These are phyloP conservation scores for Calonectria ilicicola DNA, from an alignment of 2,329 filamentous ascomycete species.

Conservation along the genomic window DNA sequence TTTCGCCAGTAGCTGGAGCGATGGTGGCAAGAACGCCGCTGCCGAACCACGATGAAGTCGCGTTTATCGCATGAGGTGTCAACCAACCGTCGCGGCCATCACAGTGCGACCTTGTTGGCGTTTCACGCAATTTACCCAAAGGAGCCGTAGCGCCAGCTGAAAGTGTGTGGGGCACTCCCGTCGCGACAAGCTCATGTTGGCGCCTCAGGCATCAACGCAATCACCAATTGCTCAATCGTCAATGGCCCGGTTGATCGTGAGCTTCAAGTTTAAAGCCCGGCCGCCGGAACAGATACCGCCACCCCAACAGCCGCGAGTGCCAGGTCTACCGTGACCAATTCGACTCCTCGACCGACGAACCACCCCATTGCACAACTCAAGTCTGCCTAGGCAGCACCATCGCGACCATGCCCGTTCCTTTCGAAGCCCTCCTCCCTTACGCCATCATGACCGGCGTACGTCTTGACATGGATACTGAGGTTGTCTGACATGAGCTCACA, in stretches of 20 bases:
- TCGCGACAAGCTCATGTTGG: not conserved
- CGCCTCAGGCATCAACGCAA: conserved; percentile 42
- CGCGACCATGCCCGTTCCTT: conserved; percentile 69
- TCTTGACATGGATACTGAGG: conserved; percentile 26
- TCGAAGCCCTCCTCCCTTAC: conserved; percentile 74
- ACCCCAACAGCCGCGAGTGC: conserved; percentile 31
- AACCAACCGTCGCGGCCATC: conserved; percentile 40
- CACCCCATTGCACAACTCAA: conserved; percentile 27
- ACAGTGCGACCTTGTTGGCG: conserved; percentile 38
- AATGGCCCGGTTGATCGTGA: conserved; percentile 42
- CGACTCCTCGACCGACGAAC: conserved; percentile 23
- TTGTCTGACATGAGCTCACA: conserved; percentile 38
- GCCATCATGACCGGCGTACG: conserved; percentile 73
- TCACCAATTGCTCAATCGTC: conserved; percentile 44
- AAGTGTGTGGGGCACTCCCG: conserved; percentile 30
- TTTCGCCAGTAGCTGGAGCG: conserved; percentile 14
- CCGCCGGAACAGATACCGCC: conserved; percentile 33
- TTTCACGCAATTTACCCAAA: not conserved
- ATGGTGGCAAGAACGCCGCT: conserved; percentile 24
- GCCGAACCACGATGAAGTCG: conserved; percentile 36
- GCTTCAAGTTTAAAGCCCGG: conserved; percentile 43
- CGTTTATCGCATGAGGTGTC: conserved; percentile 37
- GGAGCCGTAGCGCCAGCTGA: conserved; percentile 28
- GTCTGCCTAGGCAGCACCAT: conserved; percentile 48
- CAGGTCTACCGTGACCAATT: conserved; percentile 41